Base-by-base conservation (phyloP, 2,329 filamentous ascomycete species). In the Fusarium keratoplasticum region DNA sequence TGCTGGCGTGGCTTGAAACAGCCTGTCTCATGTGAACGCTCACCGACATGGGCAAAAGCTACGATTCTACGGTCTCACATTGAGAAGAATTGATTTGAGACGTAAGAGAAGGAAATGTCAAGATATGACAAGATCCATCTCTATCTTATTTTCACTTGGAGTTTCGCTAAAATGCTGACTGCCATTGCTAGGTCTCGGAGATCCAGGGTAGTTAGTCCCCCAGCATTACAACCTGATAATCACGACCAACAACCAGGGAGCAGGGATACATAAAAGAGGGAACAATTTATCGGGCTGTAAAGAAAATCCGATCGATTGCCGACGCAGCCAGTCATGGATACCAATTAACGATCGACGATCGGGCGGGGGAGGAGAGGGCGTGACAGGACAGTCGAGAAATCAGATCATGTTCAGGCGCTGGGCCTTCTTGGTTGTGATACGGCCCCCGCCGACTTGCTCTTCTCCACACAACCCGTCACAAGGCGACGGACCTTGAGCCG, bases 291-390 rank as follows among this genome's bases (percentile, higher is more conserved):
- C 38, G 22, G 42, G 42, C 42, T 44, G 63, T 60, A 42, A 33
- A 27, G 57, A 22, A 42, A 66, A 55, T 35, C 42, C 35, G 68
- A 71, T 69, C 69, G 63, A 68, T 70, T 70, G 61, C 58, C 67
- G 64, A 68, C 22, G 35, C 29, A 8, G 52, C 50, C 18, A 57
- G 44, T 54, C 47, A 55, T 16, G 18, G 9, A 47, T 27, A 42
- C 44, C 54, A 69, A 69, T 58, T 47, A 20, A 16, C 38, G 5
- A 67, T 31, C 35, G 42, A 57, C 47, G 36, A 63, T 63, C 25
- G 35, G 16, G 47, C 50, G 47, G 61, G 44, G 61, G 33, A n/a
- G 33, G 27, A 31, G 29, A 25, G 20, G 40, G 47, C 61, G 33
- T 55, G 61, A 64, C 61, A 52, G 27, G 61, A 64, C 61, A 52